Percentiles rank a stretch among this genome's conserved stretches.
These are phyloP conservation scores for Plasmodium yoelii DNA, from an alignment of 169 alveolate genomes.

Conservation along the genomic window DNA sequence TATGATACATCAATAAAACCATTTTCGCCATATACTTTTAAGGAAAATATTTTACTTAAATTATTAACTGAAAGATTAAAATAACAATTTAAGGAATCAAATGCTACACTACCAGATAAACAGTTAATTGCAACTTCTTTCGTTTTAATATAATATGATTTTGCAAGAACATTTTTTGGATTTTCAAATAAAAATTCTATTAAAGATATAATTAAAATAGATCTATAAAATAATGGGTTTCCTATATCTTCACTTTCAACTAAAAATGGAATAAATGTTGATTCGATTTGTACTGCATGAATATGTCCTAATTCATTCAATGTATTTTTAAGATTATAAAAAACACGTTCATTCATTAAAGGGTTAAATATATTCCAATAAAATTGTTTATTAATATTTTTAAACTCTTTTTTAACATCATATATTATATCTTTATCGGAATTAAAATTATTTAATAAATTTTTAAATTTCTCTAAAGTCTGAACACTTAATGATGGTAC, in stretches of 20 bases:
- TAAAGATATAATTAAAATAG: slow-evolving; percentile 41
- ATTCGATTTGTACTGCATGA: slow-evolving; percentile 54
- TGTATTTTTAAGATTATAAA: slow-evolving; percentile 32
- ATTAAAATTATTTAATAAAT: slow-evolving; percentile 45
- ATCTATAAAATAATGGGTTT: slow-evolving; percentile 38
- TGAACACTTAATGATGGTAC: slow-evolving; percentile 37
- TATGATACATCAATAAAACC: slow-evolving; percentile 61
- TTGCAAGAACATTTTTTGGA: slow-evolving; percentile 31
- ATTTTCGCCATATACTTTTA: slow-evolving; percentile 55
- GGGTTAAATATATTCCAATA: slow-evolving; percentile 72
- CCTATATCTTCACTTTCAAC: slow-evolving; percentile 44
- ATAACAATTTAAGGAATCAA: slow-evolving; percentile 40
- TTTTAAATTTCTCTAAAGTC: slow-evolving; percentile 14
- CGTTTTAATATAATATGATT: slow-evolving; percentile 33
- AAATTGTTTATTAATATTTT: slow-evolving; percentile 49
- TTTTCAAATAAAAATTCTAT: slow-evolving; percentile 54
- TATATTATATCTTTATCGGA: slow-evolving; percentile 18
- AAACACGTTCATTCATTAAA: slow-evolving; percentile 47
- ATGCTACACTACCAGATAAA: slow-evolving; percentile 31
- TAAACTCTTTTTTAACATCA: slow-evolving; percentile 58
- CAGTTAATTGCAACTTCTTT: slow-evolving; percentile 23
- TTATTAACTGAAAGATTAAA: slow-evolving; percentile 37
- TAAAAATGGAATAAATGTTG: slow-evolving; percentile 58
- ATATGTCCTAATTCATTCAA: slow-evolving; percentile 49
- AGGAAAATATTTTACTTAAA: slow-evolving; percentile 25